Conservation (phyloP, 768 basidiomycete genomes). For the Butyriboletus loyo region DNA sequence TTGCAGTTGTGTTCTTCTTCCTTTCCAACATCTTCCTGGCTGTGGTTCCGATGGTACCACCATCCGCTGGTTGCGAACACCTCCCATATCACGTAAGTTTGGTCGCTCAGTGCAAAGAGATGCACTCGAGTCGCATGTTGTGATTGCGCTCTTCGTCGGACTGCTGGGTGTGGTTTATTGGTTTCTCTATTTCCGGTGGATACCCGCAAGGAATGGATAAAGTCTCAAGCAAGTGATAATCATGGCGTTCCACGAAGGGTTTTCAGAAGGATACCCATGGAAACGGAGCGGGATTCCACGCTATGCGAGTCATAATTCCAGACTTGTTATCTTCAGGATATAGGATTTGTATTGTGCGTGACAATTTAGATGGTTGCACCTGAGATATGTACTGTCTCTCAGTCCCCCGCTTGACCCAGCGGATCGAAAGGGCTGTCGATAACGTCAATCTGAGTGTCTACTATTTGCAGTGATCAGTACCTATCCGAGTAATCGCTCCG, state of each 20-base stretch:
- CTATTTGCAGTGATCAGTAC: too few relatives aligned
- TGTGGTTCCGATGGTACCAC: conserved; percentile 63
- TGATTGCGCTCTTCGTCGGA: conserved; percentile 46
- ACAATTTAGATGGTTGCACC: neutral
- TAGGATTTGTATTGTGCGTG: neutral
- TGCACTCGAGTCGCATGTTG: conserved; percentile 44
- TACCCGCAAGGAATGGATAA: conserved; percentile 49
- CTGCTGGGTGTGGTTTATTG: conserved; percentile 54
- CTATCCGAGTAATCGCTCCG: too few relatives aligned
- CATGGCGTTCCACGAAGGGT: conserved; percentile 51
- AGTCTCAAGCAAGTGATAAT: conserved; percentile 45
- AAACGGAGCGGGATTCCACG: neutral
- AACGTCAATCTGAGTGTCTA: too few relatives aligned
- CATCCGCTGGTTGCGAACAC: conserved; percentile 47
- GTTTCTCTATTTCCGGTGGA: conserved; percentile 50
- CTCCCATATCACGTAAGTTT: conserved; percentile 68
- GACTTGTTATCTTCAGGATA: neutral
- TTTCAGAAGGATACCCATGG: conserved; percentile 39
- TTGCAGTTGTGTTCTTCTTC: conserved; percentile 52
- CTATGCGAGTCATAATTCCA: neutral
- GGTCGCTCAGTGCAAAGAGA: neutral
- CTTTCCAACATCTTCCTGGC: conserved; percentile 64
- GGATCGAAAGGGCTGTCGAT: too few relatives aligned
- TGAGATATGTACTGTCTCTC: too few relatives aligned
- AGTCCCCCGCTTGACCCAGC: too few relatives aligned